Evolutionary conservation across 163 green algal genomes (phyloP).

Genomic region (Botryococcus braunii): DNA sequence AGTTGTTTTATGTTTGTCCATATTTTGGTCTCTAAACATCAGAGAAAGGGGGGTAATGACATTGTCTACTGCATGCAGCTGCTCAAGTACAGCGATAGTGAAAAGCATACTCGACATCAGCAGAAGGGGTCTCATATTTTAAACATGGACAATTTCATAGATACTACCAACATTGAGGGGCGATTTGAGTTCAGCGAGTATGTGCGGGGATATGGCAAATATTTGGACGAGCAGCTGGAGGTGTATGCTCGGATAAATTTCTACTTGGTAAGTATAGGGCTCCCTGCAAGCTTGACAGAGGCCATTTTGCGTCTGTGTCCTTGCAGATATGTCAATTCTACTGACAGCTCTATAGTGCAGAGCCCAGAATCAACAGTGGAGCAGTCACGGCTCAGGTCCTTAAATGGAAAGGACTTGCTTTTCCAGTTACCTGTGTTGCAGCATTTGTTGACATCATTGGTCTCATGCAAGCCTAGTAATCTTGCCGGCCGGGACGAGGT

Average conservation of each 20-base stretch:
- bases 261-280: slow-evolving; percentile 27
- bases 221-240: slow-evolving; percentile 81
- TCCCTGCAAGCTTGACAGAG: too few relatives aligned
- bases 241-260: slow-evolving; percentile 42
- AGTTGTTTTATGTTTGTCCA: too few relatives aligned
- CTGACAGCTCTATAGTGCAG: too few relatives aligned
- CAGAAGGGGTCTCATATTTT: slow-evolving; percentile 8
- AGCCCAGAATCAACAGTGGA: too few relatives aligned
- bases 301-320: too few relatives aligned
- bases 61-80: slow-evolving; percentile 35
- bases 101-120: not conserved
- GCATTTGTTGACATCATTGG: slow-evolving; percentile 64
- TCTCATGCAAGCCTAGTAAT: slow-evolving; percentile 72
- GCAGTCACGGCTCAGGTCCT: slow-evolving; percentile 27
- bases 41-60: too few relatives aligned
- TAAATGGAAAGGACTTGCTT: slow-evolving; percentile 60
- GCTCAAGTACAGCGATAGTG: slow-evolving; percentile 39
- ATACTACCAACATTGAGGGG: slow-evolving; percentile 56
- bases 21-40: too few relatives aligned
- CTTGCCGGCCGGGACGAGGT: slow-evolving; percentile 42
- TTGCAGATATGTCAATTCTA: too few relatives aligned
- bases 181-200: slow-evolving; percentile 77
- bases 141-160: slow-evolving; percentile 75
- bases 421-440: slow-evolving; percentile 73
- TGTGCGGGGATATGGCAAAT: slow-evolving; percentile 83